Conservation (phyloP, 306 rosid species). For the Alnus glutinosa region DNA sequence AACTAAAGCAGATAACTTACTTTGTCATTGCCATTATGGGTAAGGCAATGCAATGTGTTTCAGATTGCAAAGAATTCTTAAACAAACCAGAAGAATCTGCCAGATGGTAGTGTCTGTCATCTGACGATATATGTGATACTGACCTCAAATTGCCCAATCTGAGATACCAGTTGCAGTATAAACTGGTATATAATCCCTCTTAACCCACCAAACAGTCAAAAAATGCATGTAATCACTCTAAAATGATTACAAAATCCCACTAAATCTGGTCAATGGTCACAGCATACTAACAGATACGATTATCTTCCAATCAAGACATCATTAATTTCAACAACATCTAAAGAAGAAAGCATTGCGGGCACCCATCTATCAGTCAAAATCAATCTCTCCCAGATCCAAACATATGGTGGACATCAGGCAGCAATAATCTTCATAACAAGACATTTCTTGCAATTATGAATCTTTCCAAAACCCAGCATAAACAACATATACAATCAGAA, state of each 20-base stretch:
- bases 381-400: slow-evolving; percentile 32
- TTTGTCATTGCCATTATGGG: slow-evolving; percentile 38
- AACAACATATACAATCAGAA: slow-evolving; percentile 26
- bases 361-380: slow-evolving; percentile 30
- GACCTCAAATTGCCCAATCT: slow-evolving; percentile 40
- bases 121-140: slow-evolving; percentile 38
- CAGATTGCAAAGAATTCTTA: slow-evolving; percentile 42
- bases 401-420: slow-evolving; percentile 25
- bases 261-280: slow-evolving; percentile 28
- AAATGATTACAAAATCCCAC: slow-evolving; percentile 26
- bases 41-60: slow-evolving; percentile 46
- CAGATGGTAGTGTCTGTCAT: slow-evolving; percentile 31
- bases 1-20: slow-evolving; percentile 54
- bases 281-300: slow-evolving; percentile 7
- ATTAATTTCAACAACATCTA: slow-evolving; percentile 20
- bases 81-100: slow-evolving; percentile 48
- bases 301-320: slow-evolving; percentile 9
- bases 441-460: slow-evolving; percentile 19
- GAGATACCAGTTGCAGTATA: slow-evolving; percentile 38
- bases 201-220: slow-evolving; percentile 25
- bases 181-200: slow-evolving; percentile 8
- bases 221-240: slow-evolving; percentile 23
- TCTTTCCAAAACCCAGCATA: slow-evolving; percentile 30
- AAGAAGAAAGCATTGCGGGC: slow-evolving; percentile 21
- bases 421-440: slow-evolving; percentile 26